phyloP scores from a whole-genome alignment of 2,329 filamentous ascomycete species.

The Aspergillus aculeatinus region DNA sequence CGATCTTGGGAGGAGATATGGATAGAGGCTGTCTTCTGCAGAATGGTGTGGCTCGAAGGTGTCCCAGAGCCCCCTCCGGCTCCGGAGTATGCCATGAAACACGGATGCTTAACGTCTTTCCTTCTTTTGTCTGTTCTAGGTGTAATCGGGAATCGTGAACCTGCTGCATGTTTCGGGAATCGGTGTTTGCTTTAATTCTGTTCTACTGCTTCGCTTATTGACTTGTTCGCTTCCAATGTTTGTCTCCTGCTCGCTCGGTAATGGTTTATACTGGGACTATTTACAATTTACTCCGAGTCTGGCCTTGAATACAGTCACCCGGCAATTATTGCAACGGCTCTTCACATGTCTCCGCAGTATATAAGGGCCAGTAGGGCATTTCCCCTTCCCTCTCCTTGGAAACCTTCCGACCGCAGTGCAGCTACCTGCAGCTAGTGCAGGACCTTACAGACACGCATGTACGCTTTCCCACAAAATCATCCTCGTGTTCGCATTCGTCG shows the following conservation, averaged over 20 bases:
- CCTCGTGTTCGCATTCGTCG: neutral
- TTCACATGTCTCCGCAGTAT: neutral
- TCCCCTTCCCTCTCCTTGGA: too few species aligned
- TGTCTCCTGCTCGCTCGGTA: neutral
- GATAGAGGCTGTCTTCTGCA: too few species aligned
- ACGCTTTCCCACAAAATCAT: neutral
- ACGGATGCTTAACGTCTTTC: neutral
- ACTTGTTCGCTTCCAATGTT: neutral
- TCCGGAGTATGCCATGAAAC: too few species aligned
- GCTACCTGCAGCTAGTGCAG: too few species aligned
- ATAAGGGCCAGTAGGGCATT: neutral
- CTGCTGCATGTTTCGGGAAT: neutral
- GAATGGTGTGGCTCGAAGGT: too few species aligned
- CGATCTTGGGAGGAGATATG: slow-evolving; percentile 31
- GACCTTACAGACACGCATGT: neutral
- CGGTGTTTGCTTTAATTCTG: neutral
- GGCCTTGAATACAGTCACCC: neutral
- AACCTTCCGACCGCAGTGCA: too few species aligned
- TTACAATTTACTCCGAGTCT: neutral
- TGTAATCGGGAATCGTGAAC: neutral
- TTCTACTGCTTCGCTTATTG: slow-evolving; percentile 4
- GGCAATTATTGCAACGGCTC: neutral
- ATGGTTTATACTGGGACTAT: neutral
- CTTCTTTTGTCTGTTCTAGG: neutral
- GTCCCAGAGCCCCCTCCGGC: too few species aligned